These are phyloP conservation scores for Ophiognomonia clavigignenti-juglandacearum DNA, from an alignment of 2,329 filamentous ascomycete genomes.

Conservation along the genomic window DNA sequence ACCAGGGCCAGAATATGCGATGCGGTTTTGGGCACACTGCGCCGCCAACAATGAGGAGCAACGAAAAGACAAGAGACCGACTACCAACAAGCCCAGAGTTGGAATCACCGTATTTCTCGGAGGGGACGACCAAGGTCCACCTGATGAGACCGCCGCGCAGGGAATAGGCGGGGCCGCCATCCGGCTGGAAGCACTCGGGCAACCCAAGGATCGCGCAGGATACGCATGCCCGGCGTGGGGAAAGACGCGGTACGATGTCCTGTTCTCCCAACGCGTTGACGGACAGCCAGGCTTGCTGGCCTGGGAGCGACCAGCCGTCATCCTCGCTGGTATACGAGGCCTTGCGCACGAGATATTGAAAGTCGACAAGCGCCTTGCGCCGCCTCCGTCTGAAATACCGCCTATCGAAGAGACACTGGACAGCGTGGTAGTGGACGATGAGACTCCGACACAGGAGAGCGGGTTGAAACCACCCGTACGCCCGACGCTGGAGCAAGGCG, in stretches of 20 bases:
- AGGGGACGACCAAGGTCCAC: constrained; percentile 26
- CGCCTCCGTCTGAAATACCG: constrained; percentile 19
- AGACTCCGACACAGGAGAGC: not conserved
- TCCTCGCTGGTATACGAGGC: constrained; percentile 35
- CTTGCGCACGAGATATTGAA: constrained; percentile 35
- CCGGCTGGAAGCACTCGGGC: constrained; percentile 11
- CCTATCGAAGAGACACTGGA: constrained; percentile 28
- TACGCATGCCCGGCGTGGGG: constrained; percentile 49
- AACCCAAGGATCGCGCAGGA: constrained; percentile 1
- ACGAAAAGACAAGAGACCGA: not conserved
- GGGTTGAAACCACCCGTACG: constrained; percentile 11
- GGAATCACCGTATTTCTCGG: constrained; percentile 45
- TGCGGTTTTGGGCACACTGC: constrained; percentile 51
- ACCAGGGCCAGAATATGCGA: constrained; percentile 56
- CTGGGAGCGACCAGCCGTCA: constrained; percentile 44
- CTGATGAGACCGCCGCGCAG: constrained; percentile 13
- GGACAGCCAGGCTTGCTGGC: constrained; percentile 41
- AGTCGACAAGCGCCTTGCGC: constrained; percentile 32
- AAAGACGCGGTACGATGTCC: constrained; percentile 35
- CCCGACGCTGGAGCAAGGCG: constrained; percentile 10
- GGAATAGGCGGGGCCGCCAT: constrained; percentile 20
- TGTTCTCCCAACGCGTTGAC: constrained; percentile 33
- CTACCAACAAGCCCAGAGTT: constrained; percentile 20
- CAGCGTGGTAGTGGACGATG: constrained; percentile 25
- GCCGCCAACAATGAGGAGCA: constrained; percentile 25